These are phyloP conservation scores for Podaxis mareebaensis DNA, from an alignment of 768 basidiomycete species.

Conservation along the genomic window DNA sequence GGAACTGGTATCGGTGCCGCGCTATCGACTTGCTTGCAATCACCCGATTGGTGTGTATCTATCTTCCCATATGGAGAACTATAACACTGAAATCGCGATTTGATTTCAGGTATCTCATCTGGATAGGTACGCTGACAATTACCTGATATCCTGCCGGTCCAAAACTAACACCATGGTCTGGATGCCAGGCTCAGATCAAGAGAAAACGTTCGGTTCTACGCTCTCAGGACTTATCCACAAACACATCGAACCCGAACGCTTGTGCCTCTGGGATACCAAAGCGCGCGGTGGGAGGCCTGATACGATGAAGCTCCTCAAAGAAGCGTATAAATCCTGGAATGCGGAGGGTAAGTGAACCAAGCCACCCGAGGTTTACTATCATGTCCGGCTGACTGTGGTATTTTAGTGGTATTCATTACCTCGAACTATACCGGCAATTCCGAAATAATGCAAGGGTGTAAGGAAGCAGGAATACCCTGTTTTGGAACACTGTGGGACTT, in stretches of 20 bases:
- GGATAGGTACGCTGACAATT: slow-evolving; percentile 52
- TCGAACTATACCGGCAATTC: slow-evolving; percentile 80
- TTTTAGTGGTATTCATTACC: slow-evolving; percentile 74
- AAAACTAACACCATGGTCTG: slow-evolving; percentile 17
- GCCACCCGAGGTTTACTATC: neutral
- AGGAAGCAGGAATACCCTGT: slow-evolving; percentile 63
- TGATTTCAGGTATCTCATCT: slow-evolving; percentile 66
- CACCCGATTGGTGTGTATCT: slow-evolving; percentile 59
- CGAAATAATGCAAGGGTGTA: slow-evolving; percentile 81
- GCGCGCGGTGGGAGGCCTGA: slow-evolving; percentile 73
- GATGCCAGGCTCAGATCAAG: slow-evolving; percentile 69
- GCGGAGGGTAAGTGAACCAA: slow-evolving; percentile 55
- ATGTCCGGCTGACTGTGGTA: slow-evolving; percentile 4
- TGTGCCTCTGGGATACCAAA: slow-evolving; percentile 79
- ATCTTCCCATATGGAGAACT: slow-evolving; percentile 10
- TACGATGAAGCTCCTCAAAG: slow-evolving; percentile 72
- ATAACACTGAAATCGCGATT: slow-evolving; percentile 7
- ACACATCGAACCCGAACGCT: slow-evolving; percentile 71
- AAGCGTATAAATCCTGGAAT: slow-evolving; percentile 66
- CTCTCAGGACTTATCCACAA: slow-evolving; percentile 72
- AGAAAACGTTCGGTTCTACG: slow-evolving; percentile 72
- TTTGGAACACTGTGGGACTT: slow-evolving; percentile 78
- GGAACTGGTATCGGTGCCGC: slow-evolving; percentile 82
- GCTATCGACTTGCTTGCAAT: slow-evolving; percentile 77
- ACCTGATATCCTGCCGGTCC: neutral